A percentile compares a stretch with the other conserved stretches of the same genome.
Evolutionary conservation across 805 yeast genomes (phyloP).

Genomic region (Lachancea meyersii): DNA sequence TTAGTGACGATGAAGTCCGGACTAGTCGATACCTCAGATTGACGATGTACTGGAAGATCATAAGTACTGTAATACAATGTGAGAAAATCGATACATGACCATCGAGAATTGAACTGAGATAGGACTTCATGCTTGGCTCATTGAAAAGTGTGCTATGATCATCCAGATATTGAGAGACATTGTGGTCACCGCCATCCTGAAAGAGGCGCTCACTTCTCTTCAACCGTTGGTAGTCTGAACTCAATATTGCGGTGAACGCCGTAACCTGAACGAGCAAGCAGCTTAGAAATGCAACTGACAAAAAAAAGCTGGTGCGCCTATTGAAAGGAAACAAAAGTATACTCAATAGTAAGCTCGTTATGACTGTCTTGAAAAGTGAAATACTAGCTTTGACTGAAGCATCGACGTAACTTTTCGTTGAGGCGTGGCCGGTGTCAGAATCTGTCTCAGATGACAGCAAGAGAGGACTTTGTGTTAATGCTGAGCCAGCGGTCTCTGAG

Average conservation of each 20-base stretch:
- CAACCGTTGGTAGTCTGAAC: slow-evolving; percentile 58
- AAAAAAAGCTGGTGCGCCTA: slow-evolving; percentile 40
- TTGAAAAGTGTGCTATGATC: not conserved
- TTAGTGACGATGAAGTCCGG: slow-evolving; percentile 18
- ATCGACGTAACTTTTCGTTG: slow-evolving; percentile 40
- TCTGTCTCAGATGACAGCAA: not conserved
- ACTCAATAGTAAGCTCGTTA: slow-evolving; percentile 23
- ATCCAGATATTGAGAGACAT: slow-evolving; percentile 5
- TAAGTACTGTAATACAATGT: not conserved
- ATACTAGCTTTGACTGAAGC: slow-evolving; percentile 36
- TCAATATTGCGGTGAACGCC: slow-evolving; percentile 56
- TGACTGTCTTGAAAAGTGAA: slow-evolving; percentile 29
- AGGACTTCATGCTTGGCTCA: not conserved
- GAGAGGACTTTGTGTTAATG: not conserved
- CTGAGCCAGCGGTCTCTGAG: slow-evolving; percentile 3
- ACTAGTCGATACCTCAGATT: slow-evolving; percentile 13
- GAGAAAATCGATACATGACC: not conserved
- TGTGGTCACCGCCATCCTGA: slow-evolving; percentile 1
- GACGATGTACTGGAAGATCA: slow-evolving; percentile 9
- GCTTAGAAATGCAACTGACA: slow-evolving; percentile 43
- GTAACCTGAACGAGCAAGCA: slow-evolving; percentile 60
- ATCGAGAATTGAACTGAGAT: not conserved
- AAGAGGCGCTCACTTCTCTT: slow-evolving; percentile 51
- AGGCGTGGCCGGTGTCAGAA: slow-evolving; percentile 15
- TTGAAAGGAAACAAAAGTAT: slow-evolving; percentile 33